phyloP scores from a whole-genome alignment of 371 early-diverging fungal species.

The Mortierella sp. region DNA sequence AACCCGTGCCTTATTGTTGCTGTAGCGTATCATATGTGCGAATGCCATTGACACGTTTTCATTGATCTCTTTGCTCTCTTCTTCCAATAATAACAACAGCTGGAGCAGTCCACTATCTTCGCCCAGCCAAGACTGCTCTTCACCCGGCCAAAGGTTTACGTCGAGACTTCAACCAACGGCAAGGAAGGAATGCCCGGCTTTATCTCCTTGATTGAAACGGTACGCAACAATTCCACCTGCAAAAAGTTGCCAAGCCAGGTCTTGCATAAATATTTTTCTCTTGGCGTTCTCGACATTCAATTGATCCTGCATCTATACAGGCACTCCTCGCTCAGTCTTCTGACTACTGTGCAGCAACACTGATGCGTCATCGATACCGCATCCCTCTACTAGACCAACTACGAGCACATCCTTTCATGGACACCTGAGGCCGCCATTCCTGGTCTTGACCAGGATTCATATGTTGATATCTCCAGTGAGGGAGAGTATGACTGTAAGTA shows the following conservation, averaged over 20 bases:
- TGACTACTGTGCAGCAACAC: background rate
- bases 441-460: constrained; percentile 62
- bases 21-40: too few species aligned
- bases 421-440: constrained; percentile 67
- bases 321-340: background rate
- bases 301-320: background rate
- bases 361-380: background rate
- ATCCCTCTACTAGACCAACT: constrained; percentile 15
- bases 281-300: constrained; percentile 17
- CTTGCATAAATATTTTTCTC: constrained; percentile 2
- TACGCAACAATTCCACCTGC: constrained; percentile 9
- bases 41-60: too few species aligned
- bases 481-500: constrained; percentile 32
- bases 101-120: constrained; percentile 17
- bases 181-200: constrained; percentile 52
- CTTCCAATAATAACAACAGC: background rate
- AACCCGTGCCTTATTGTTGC: too few species aligned
- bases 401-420: constrained; percentile 61
- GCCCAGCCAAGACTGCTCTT: constrained; percentile 40
- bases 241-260: background rate
- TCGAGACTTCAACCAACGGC: constrained; percentile 42
- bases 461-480: constrained; percentile 62
- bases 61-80: background rate
- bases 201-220: constrained; percentile 47
- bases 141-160: constrained; percentile 44